A percentile compares a stretch with the other conserved stretches of the same genome.
Conservation (phyloP, 2,329 filamentous ascomycete species). For the Monilinia polystroma region DNA sequence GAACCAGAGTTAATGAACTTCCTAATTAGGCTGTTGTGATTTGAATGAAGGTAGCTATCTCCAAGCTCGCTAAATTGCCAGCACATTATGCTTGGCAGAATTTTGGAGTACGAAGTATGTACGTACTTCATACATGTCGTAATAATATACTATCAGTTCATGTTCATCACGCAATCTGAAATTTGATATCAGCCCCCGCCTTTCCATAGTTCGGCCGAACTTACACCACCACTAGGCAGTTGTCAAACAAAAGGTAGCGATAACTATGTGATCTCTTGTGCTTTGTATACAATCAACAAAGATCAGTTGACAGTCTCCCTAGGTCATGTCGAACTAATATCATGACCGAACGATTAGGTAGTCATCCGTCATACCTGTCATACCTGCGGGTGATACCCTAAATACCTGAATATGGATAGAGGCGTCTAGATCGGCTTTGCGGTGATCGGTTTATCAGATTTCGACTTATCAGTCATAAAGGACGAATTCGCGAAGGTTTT, state of each 20-base stretch:
- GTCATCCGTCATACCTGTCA: not conserved
- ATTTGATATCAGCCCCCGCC: not conserved
- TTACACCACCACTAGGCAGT: not conserved
- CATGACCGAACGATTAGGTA: not conserved
- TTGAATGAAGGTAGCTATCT: not conserved
- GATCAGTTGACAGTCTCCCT: conserved; percentile 3
- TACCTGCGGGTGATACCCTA: no score
- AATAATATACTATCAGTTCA: not conserved
- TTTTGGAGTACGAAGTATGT: not conserved
- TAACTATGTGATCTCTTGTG: not conserved
- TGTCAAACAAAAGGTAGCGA: not conserved
- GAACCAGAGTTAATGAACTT: conserved; percentile 6
- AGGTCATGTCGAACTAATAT: not conserved
- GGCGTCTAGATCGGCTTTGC: no score
- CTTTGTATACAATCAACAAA: not conserved
- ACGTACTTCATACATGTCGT: not conserved
- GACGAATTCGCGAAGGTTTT: no score
- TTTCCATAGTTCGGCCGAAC: not conserved
- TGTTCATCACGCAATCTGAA: not conserved
- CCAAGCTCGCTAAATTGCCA: not conserved
- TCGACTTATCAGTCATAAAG: no score
- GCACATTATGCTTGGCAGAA: not conserved
- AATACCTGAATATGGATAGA: no score
- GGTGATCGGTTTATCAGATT: no score
- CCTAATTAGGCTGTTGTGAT: not conserved